phyloP scores from a whole-genome alignment of 257 asterid species.

The Paraleonurus japonicus region DNA sequence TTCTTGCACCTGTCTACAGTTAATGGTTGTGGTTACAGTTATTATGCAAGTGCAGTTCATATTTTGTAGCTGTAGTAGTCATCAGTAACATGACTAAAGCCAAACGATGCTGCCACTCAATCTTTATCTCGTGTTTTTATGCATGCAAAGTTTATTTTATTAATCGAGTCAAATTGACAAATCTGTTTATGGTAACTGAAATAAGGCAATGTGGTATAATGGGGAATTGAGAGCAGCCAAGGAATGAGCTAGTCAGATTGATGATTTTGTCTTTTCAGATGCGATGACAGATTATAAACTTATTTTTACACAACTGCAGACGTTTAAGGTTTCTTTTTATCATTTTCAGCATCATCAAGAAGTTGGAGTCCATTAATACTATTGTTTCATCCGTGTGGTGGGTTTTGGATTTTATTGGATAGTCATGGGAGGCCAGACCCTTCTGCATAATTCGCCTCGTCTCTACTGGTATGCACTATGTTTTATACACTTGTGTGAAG shows the following conservation, averaged over 20 bases:
- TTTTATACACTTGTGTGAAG: constrained; percentile 16
- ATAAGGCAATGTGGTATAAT: background rate
- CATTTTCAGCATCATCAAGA: constrained; percentile 61
- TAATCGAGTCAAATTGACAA: background rate
- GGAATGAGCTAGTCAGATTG: background rate
- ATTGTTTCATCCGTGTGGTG: constrained; percentile 86
- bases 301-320: constrained; percentile 2
- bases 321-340: background rate
- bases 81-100: background rate
- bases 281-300: constrained; percentile 6
- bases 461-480: constrained; percentile 67
- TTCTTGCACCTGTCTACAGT: background rate
- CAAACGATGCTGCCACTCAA: background rate
- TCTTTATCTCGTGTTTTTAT: background rate
- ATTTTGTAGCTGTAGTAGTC: background rate
- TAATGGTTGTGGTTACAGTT: background rate
- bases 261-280: background rate
- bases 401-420: constrained; percentile 92
- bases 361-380: constrained; percentile 66
- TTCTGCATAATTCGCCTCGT: constrained; percentile 77
- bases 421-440: constrained; percentile 72
- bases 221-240: background rate
- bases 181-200: background rate
- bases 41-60: background rate
- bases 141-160: background rate